Base-by-base conservation (phyloP, 1,139 yeast species). In the Nakaseomyces bracarensis region DNA sequence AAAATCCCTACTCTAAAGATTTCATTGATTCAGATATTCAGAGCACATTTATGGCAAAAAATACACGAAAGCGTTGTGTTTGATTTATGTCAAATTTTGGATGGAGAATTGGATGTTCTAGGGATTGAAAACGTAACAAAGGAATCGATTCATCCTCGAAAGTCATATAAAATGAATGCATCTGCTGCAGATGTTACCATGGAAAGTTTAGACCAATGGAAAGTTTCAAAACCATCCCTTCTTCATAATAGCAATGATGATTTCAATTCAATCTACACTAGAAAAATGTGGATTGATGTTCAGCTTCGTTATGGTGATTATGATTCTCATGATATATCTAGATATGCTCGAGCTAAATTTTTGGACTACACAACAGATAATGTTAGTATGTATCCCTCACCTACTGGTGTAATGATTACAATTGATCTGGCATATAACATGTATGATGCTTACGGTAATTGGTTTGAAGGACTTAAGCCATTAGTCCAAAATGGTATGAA, bases 31-130 rank as follows among this genome's bases (percentile, higher is more conserved):
- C 99, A 93, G 63, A 87, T 93, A 2, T 93, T 93, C 71, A 72
- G 99, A 45, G 97, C 98, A 0, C 99, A 93, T 68, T 74, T 93
- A 57, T 93, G 99, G 99, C 99, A 93, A 60, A 93, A 93, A 64
- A 93, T 93, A 43, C 99, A 93, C 60, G 99, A 93, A 63, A 82
- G 94, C 63, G 73, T 93, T 39, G 96, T 93, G 3, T 86, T 86
- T 60, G 98, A 91, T 68, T 58, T 91, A 30, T 87, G 96, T 56
- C 96, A 89, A 59, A 93, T 89, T 13, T 68, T 93, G 27, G 98
- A 93, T 59, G 80, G 81, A 43, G 96, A 91, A 57, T 68, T 86
- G 60, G 94, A 85, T 54, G 79, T 81, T 3, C 65, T 93, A 33
- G 91, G 82, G 50, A 80, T 91, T 47, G 96, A 86, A 50, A 71